Evolutionary conservation across 2,329 filamentous ascomycete genomes (phyloP), one percentile per base, ranked within the genome.

Genomic region (Chaetomiaceae sp.): DNA sequence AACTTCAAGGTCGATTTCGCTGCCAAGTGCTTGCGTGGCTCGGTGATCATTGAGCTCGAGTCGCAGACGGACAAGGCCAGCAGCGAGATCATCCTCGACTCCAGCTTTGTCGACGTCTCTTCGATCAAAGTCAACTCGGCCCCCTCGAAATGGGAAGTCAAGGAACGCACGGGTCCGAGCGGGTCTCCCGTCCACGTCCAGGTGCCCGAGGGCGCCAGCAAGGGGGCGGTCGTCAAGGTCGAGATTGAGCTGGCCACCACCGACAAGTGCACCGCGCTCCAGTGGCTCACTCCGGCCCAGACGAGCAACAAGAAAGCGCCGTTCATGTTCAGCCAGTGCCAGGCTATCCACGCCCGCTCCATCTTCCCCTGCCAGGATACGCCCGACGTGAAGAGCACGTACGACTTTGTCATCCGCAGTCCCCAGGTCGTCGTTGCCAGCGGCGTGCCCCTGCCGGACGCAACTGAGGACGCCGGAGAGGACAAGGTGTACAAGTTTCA

Each of bases 311-410:
- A 90, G 74, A 93, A 90, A 70, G 87, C 95, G 60, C 92, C 92
- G 1, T 97, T 96, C 70, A 92, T 97, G 84, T 97, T 97, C 74
- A 95, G 89, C 39, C 93, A 97, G 73, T 96, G 91, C 68, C 92
- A 99, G 74, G 91, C 92, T 48, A 97, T 96, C 63, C 91, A 97
- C 64, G 89, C 89, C 38, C 84, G 93, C 54, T 95, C 90, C 42
- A 81, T 97, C 55, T 95, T 97, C 68, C 93, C 93, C 6, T 97
- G 92, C 70, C 92, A 97, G 73, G 93, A 99, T 66, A 97, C 93
- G 1, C 93, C 93, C 3, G 92, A 96, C 66, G 87, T 96, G 62
- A 99, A 99, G 74, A 90, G 88, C n/a, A 95, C 90, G 1, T 90
- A 91, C 70, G 83, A 85, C 56, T 96, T 96, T 74, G 87, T 85